Conservation (phyloP, 1,284 basidiomycete species). For the Naganishia sp. region DNA sequence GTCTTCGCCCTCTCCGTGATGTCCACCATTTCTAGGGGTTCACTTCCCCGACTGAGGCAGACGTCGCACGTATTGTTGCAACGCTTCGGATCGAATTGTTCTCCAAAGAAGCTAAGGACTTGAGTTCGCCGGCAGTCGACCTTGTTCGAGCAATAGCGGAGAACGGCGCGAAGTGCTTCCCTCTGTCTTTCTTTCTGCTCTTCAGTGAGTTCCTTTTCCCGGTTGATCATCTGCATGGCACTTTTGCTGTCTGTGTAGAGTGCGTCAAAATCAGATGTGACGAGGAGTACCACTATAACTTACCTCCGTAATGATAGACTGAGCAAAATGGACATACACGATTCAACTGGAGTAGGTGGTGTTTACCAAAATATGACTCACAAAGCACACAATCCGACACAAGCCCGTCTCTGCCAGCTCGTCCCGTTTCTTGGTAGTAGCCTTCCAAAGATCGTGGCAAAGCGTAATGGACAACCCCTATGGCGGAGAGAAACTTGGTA, state of each 20-base stretch:
- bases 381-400: slow-evolving; percentile 65
- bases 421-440: slow-evolving; percentile 82
- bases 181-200: slow-evolving; percentile 64
- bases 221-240: slow-evolving; percentile 61
- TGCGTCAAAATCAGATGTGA: not conserved
- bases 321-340: slow-evolving; percentile 3
- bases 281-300: slow-evolving; percentile 6
- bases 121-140: slow-evolving; percentile 84
- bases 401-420: slow-evolving; percentile 76
- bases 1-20: slow-evolving; percentile 45
- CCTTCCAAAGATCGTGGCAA: slow-evolving; percentile 70
- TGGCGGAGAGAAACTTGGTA: not conserved
- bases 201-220: slow-evolving; percentile 55
- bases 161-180: slow-evolving; percentile 62
- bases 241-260: slow-evolving; percentile 57
- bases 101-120: slow-evolving; percentile 62
- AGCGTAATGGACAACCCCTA: slow-evolving; percentile 76
- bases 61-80: slow-evolving; percentile 53
- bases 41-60: slow-evolving; percentile 45
- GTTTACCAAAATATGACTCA: slow-evolving; percentile 33
- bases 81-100: slow-evolving; percentile 48
- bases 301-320: slow-evolving; percentile 61
- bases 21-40: slow-evolving; percentile 40
- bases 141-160: slow-evolving; percentile 75
- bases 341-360: not conserved